These are phyloP conservation scores for Magnusiomyces tetraspermus DNA, from an alignment of 1,139 yeast genomes.

Conservation along the genomic window DNA sequence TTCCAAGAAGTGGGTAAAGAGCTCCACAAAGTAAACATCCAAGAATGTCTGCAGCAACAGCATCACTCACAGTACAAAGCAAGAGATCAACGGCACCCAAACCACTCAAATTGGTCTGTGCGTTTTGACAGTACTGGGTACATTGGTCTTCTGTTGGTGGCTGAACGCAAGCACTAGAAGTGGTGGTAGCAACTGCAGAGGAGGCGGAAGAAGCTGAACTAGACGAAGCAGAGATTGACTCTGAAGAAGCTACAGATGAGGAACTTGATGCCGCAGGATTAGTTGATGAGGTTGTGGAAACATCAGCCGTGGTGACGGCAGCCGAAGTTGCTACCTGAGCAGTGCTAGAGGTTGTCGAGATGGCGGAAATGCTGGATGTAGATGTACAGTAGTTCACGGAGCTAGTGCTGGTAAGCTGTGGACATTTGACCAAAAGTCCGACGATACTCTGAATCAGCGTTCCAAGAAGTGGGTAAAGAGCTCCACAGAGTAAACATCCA, in stretches of 20 bases:
- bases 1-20: background rate
- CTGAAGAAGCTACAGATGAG: background rate
- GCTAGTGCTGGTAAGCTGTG: background rate
- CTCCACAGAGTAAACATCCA: background rate
- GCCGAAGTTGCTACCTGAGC: background rate
- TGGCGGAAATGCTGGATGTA: background rate
- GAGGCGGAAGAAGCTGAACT: background rate
- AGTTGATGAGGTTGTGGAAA: background rate
- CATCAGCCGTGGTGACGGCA: background rate
- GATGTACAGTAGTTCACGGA: background rate
- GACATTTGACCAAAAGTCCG: background rate
- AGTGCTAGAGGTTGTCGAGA: background rate
- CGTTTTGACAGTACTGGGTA: background rate
- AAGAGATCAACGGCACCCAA: background rate
- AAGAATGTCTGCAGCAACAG: background rate
- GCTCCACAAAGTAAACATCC: background rate
- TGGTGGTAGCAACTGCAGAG: background rate
- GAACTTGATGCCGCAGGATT: background rate
- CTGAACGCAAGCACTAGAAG: background rate
- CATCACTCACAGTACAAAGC: background rate
- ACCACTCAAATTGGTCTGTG: background rate
- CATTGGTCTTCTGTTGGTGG: background rate
- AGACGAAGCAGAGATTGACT: conserved; percentile 8
- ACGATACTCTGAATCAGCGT: background rate
- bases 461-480: background rate